phyloP scores from a whole-genome alignment of 345 rosid genomes.

The Corymbia maculata region DNA sequence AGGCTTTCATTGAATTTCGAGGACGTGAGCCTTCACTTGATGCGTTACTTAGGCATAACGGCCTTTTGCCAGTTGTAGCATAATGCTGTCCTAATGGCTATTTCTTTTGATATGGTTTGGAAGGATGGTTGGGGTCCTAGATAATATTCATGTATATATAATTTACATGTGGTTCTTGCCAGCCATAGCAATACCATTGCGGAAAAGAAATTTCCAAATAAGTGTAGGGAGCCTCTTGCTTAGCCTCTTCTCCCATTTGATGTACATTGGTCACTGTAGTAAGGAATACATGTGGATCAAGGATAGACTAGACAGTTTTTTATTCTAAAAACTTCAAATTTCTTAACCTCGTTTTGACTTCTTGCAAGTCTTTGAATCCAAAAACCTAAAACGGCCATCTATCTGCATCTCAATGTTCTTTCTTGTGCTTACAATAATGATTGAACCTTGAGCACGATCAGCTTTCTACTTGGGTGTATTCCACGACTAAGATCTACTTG shows the following conservation, averaged over 20 bases:
- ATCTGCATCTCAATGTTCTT: neutral
- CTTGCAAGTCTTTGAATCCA: neutral
- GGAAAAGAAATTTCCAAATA: neutral
- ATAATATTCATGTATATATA: neutral
- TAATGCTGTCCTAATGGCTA: neutral
- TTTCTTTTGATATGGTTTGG: neutral
- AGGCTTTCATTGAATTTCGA: constrained; percentile 9
- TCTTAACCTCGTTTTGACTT: neutral
- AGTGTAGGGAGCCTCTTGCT: neutral
- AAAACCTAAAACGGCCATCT: neutral
- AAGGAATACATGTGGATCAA: neutral
- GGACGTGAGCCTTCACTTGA: constrained; percentile 90
- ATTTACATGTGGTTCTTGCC: neutral
- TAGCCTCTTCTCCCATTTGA: neutral
- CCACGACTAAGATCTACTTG: neutral
- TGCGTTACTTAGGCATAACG: constrained; percentile 78
- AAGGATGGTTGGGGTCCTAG: neutral
- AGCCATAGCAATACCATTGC: neutral
- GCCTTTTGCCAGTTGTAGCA: constrained; percentile 41
- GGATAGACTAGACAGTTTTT: neutral
- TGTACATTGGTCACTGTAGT: neutral
- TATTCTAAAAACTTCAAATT: neutral
- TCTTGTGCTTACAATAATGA: neutral
- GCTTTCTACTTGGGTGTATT: neutral
- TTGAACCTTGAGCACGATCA: neutral